Evolutionary conservation across 2,329 filamentous ascomycete genomes (phyloP), one percentile per base, ranked within the genome.

Genomic region (Hymenotorrendiella dingleyae): DNA sequence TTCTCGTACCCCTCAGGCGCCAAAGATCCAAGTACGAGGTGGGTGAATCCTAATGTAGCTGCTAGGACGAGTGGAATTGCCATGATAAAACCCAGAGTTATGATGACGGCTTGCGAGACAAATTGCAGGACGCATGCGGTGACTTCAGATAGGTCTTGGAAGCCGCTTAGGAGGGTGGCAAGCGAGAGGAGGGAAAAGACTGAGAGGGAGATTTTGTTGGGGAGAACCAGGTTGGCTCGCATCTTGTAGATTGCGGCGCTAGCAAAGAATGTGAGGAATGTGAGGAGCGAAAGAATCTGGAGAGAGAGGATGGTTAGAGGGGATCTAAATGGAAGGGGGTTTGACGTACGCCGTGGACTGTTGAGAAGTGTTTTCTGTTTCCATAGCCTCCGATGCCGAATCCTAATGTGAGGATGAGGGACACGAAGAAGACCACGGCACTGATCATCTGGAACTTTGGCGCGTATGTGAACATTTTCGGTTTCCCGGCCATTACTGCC

Each of bases 371-470:
- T 2, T 17, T 22, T 29, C 32, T 19, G 10, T 26, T 19, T 14
- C 47, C 47, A 6, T 39, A 36, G 21, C 24, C 45, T 11, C 36
- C 19, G 17, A 45, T 26, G 6, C 45, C 47, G 8, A 47, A 24
- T 1, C 28, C 20, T 14, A 47, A 26, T 3, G 40, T 40, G 10
- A 28, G 10, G 9, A 45, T 23, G 11, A 29, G 11, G 5, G 38
- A 33, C 14, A 43, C 43, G 10, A 46, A 19, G 14, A 46, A 26
- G 4, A 46, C 21, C 14, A 28, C 14, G 3, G 34, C 9, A 2
- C 28, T 29, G 20, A 49, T 36, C 11, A 32, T 28, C 17, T 49
- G 40, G 20, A 36, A 46, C 21, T 41, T 46, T 14, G 36, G 30
- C 1, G 34, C 20, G 2, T 36, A 38, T 29, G 30, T 14, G 7